A percentile compares a stretch with the other conserved stretches of the same genome.
Evolutionary conservation across 2,329 filamentous ascomycete species (phyloP).

Genomic region (Paraphoma chrysanthemicola): DNA sequence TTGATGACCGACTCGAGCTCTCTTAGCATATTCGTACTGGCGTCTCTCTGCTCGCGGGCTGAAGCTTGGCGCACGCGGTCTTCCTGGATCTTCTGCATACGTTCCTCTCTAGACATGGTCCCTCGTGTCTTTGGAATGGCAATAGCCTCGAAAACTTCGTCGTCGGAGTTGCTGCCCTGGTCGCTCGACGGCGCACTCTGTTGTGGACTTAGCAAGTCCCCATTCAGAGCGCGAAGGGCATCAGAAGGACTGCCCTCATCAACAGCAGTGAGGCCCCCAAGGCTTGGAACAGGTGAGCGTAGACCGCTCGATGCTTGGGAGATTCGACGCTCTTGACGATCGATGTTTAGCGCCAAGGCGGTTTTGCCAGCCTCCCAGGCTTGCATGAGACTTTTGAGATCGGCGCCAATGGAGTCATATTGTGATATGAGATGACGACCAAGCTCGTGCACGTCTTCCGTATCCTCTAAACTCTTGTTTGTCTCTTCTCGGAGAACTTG

Average conservation of each 20-base stretch:
- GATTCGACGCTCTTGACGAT: constrained; percentile 72
- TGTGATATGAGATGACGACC: constrained; percentile 82
- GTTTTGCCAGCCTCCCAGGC: constrained; percentile 71
- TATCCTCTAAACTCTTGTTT: constrained; percentile 76
- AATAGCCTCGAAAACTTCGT: constrained; percentile 90
- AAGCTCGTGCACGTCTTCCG: constrained; percentile 72
- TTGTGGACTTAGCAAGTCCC: constrained; percentile 63
- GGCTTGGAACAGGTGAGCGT: constrained; percentile 58
- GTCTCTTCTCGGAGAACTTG: constrained; percentile 91
- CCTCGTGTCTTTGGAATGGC: constrained; percentile 73
- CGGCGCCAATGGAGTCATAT: constrained; percentile 92
- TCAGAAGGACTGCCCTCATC: constrained; percentile 65
- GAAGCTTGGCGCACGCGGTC: constrained; percentile 78
- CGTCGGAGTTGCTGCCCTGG: constrained; percentile 65
- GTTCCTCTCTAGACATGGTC: constrained; percentile 81
- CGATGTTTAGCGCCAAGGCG: constrained; percentile 81
- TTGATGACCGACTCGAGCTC: constrained; percentile 89
- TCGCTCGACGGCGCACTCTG: constrained; percentile 50
- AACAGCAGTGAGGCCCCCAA: constrained; percentile 68
- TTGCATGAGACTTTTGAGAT: constrained; percentile 69
- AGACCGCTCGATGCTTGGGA: constrained; percentile 59
- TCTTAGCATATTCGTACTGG: constrained; percentile 86
- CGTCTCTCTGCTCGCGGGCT: constrained; percentile 76
- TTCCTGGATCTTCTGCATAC: constrained; percentile 85
- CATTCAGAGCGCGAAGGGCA: constrained; percentile 80